Base-by-base conservation (phyloP, 1,139 yeast species). In the Diutina ranongensis region DNA sequence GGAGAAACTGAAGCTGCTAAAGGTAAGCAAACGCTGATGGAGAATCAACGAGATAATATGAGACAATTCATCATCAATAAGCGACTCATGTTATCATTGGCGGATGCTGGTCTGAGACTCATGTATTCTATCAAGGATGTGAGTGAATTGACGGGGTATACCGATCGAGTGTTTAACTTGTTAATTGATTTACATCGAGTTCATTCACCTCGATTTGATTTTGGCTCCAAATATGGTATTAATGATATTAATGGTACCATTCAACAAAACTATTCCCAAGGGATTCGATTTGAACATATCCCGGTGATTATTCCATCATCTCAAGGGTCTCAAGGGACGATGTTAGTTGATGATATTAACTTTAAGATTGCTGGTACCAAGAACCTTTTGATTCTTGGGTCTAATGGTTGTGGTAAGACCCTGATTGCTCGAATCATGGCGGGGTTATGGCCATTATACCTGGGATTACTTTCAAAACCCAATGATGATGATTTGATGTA, bases 71-170 rank as follows among this genome's bases (percentile, higher is more conserved):
- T 88, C 54, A 88, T 88, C 49, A 89, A 88, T 67, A 89, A 89
- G 65, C 74, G 97, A 56, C 73, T 89, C 53, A 81, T 89, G 85
- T 72, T 89, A 54, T 83, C 94, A 4, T 72, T 89, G 58, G 96
- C 97, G 1, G 97, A 89, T 65, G 96, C 97, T 0, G 97, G 97
- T 5, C 85, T 95, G n/a, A 73, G 97, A 52, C 74, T 89, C 67
- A 88, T 89, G 96, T 87, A 87, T 61, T 87, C 97, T 2, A 84
- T 88, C 54, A 88, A 89, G 60, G 97, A 88, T 62, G 75, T 89
- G n/a, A 84, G 94, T 13, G 92, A 83, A 61, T 71, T 89, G 49
- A 86, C 95, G 1, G 97, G 97, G 10, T 84, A 85, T 59, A 87
- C 97, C 1, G 92, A 87, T 54, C 68, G 97, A 53, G 85, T 89